Evolutionary conservation across 345 rosid genomes (phyloP), one percentile per base, ranked within the genome.

Genomic region (Ailanthus altissimus): DNA sequence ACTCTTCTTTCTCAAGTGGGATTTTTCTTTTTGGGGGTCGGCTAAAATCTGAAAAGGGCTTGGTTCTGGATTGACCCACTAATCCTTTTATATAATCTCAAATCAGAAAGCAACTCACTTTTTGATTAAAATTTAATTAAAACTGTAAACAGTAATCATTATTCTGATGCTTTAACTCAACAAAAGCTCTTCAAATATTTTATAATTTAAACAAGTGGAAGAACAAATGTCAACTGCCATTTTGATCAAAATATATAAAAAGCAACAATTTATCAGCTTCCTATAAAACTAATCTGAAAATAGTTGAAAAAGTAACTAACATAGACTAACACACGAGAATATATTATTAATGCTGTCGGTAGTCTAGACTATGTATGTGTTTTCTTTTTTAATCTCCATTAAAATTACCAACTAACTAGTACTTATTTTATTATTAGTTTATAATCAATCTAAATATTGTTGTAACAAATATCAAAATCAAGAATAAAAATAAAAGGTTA

Each of bases 91-190:
- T 32, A 20, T 51, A 75, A 56, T 78, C 3, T 72, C n/a, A n/a
- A 75, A 81, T 76, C 15, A 26, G 59, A 58, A 71, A n/a, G 46
- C 38, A 57, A 54, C 43, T 68, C 36, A 45, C 77, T 64, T 63
- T 46, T 26, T 4, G 73, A 32, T 32, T 73, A 76, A 57, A 67
- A 81, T 16, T n/a, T 67, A 69, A 28, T 20, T 36, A 49, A 25
- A 6, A n/a, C 9, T 21, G 25, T 23, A 26, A n/a, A 61, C 58
- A 67, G 8, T 42, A 67, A 46, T 51, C 11, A 54, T 46, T 28
- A 71, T 80, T 65, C 58, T 75, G 54, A 38, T 60, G 51, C 43
- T 59, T n/a, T 74, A 25, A n/a, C 57, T 36, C 23, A 32, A 32
- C 3, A 32, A 32, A 1, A 1, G 2, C n/a, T 32, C 20, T 59